Base-by-base conservation (phyloP, 495 filamentous ascomycete species). In the Neurospora sp. region DNA sequence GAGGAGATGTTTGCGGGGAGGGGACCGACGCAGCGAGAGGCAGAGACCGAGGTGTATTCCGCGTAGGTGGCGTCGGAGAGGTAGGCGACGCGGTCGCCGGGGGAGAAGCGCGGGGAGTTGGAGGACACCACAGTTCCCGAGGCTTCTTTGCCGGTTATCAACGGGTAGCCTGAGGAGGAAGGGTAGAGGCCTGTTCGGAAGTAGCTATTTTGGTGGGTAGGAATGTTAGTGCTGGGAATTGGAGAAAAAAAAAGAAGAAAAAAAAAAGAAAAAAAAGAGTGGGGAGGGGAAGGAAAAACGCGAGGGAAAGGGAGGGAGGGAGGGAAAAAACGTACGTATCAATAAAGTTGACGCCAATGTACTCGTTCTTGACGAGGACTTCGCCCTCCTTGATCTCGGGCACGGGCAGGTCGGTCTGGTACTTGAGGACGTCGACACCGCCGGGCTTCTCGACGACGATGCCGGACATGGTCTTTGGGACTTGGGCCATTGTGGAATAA, bases 111-210 rank as follows among this genome's bases (percentile, higher is more conserved):
- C 65, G 83, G 77, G 18, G 75, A 68, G 45, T 74, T 74, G 74
- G 76, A 84, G 38, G 84, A 77, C 59, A 86, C 79, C 35, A 88
- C 75, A 7, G 75, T 76, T 27, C 84, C 82, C 42, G 89, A 88
- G 69, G 87, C 93, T 87, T 99, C 96, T 69, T 90, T 91, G 75
- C 96, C 96, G 20, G 95, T 90, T 71, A 93, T 88, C 73, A 92
- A 88, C 18, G 95, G 96, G 77, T 90, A 90, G 14, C 53, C 53
- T 1, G 53, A 31, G 53, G 3, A 79, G 71, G 22, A 92, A 85
- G 4, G 89, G 84, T 98, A 99, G 45, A 97, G 89, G 27, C 96
- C 96, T 10, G 88, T 90, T 75, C 95, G 93, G 89, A 94, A 97
- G 82, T 98, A 97, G 59, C 91, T 92, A 6, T 37, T 37, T 37